These are phyloP conservation scores for Tephrocybe sp. DNA, from an alignment of 768 basidiomycete genomes.

Conservation along the genomic window DNA sequence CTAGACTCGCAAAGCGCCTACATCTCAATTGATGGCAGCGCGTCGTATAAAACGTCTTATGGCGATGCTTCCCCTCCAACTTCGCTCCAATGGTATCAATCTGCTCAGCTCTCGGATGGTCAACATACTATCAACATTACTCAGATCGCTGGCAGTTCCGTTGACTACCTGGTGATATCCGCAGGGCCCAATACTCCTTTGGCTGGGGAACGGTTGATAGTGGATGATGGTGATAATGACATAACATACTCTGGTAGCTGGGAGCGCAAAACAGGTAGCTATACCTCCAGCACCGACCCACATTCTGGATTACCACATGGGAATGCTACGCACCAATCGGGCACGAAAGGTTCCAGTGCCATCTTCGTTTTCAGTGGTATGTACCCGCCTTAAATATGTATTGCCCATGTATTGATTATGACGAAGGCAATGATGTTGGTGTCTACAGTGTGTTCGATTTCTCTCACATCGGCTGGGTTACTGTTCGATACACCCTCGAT, in stretches of 20 bases:
- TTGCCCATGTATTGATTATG: not conserved
- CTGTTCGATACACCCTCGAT: slow-evolving; percentile 22
- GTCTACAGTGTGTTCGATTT: slow-evolving; percentile 24
- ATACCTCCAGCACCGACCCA: slow-evolving; percentile 14
- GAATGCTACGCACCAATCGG: slow-evolving; percentile 24
- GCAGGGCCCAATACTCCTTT: slow-evolving; percentile 20
- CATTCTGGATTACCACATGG: slow-evolving; percentile 22
- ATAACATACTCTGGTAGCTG: slow-evolving; percentile 19
- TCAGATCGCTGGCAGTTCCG: slow-evolving; percentile 17
- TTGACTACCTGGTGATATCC: slow-evolving; percentile 19
- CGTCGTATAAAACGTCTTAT: slow-evolving; percentile 12
- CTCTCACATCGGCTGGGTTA: slow-evolving; percentile 18
- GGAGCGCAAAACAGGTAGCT: slow-evolving; percentile 12
- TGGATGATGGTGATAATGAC: slow-evolving; percentile 19
- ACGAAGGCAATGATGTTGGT: slow-evolving; percentile 18
- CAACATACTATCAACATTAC: slow-evolving; percentile 18
- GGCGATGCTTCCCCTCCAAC: slow-evolving; percentile 12
- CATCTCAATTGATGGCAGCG: slow-evolving; percentile 20
- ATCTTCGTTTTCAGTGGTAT: slow-evolving; percentile 26
- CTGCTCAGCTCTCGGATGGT: slow-evolving; percentile 18
- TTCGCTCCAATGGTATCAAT: slow-evolving; percentile 24
- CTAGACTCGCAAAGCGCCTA: slow-evolving; percentile 9
- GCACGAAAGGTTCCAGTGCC: slow-evolving; percentile 16
- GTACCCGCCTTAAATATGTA: not conserved
- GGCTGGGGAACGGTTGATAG: slow-evolving; percentile 15